Evolutionary conservation across 2,329 filamentous ascomycete genomes (phyloP), one percentile per base, ranked within the genome.

Genomic region (Aspergillus sp.): DNA sequence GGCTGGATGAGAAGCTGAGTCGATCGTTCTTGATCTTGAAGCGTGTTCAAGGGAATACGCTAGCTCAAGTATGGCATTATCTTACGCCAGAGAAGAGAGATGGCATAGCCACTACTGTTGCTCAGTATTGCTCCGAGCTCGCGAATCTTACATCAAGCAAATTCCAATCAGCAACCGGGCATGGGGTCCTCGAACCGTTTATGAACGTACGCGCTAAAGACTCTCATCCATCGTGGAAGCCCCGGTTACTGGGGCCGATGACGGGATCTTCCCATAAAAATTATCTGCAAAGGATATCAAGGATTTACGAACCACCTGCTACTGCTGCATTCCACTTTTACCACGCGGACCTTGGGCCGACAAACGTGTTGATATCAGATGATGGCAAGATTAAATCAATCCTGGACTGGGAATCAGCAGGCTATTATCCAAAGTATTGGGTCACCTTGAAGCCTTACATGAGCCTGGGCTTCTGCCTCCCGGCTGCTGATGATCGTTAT

Each of bases 361-460:
- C 63, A 8, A 60, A 64, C 54, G 54, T 64, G 11, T 19, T 64
- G 1, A 38, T 65, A n/a, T 47, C 57, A n/a, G 43, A 58, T 9
- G 28, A 58, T 45, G 49, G 54, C 45, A 41, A 19, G 19, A 30
- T 65, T 8, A 17, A 19, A 19, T 49, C 53, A 25, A 63, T 63
- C 11, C 13, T 65, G 22, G 60, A 65, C 30, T 65, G 60, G 63
- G 53, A 60, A 45, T 62, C 60, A 38, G 60, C 60, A 48, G 57
- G 43, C 1, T 64, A 46, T 25, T 62, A 60, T 22, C 60, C 49
- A 7, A 58, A 54, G 17, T 64, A 57, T 19, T 62, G 54, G 57
- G 58, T 64, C 25, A 17, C 60, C 23, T 48, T 64, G 4, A 62
- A 60, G 22, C 60, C 60, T 43, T 49, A 30, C 19, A 9, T 17